phyloP scores from a whole-genome alignment of 768 basidiomycete genomes.

The Mycena belliarum region DNA sequence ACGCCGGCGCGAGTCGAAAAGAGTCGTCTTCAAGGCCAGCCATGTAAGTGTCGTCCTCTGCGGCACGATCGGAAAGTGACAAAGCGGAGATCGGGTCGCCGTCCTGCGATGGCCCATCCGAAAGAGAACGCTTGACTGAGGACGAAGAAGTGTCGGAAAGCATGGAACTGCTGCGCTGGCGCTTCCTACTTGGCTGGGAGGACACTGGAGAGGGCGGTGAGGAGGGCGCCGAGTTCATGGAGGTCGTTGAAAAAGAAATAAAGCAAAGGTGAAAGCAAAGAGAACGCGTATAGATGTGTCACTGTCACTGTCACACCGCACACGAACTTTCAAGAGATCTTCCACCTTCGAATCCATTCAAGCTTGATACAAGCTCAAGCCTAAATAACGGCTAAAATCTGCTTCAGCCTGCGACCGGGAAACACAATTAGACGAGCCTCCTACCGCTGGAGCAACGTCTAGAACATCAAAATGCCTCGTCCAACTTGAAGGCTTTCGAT shows the following conservation, averaged over 20 bases:
- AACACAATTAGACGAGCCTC: too few relatives aligned
- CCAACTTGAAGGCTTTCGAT: too few relatives aligned
- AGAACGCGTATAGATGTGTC: slow-evolving; percentile 19
- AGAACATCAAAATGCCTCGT: too few relatives aligned
- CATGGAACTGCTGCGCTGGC: slow-evolving; percentile 77
- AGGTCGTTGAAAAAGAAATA: slow-evolving; percentile 20
- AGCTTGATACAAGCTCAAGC: too few relatives aligned
- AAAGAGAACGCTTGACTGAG: slow-evolving; percentile 78
- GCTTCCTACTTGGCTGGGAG: slow-evolving; percentile 54
- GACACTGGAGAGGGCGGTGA: slow-evolving; percentile 40
- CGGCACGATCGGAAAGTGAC: slow-evolving; percentile 42
- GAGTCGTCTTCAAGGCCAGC: slow-evolving; percentile 51
- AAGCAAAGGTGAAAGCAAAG: slow-evolving; percentile 16
- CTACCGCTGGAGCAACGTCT: too few relatives aligned
- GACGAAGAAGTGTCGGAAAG: slow-evolving; percentile 70
- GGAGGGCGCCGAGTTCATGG: slow-evolving; percentile 40
- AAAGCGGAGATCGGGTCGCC: slow-evolving; percentile 46
- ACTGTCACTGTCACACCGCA: slow-evolving; percentile 13
- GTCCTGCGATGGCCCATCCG: slow-evolving; percentile 59
- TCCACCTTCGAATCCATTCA: too few relatives aligned
- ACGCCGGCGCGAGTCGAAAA: slow-evolving; percentile 27
- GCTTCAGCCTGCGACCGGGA: too few relatives aligned
- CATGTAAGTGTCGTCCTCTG: slow-evolving; percentile 74
- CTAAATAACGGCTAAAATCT: too few relatives aligned
- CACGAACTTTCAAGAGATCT: too few relatives aligned